These are phyloP conservation scores for Microsporum audouinii DNA, from an alignment of 2,329 filamentous ascomycete species.

Conservation along the genomic window DNA sequence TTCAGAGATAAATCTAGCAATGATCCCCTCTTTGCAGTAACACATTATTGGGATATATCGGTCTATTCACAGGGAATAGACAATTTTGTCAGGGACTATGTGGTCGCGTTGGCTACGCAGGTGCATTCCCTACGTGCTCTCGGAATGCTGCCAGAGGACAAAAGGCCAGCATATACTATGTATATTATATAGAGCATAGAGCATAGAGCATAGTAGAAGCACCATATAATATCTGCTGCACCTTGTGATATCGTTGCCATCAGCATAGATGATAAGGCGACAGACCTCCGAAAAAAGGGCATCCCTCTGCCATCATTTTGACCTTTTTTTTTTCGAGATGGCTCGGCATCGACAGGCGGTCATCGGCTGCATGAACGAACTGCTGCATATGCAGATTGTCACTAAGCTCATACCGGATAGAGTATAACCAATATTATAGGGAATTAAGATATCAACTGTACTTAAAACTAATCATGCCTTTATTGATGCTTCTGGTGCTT, in stretches of 20 bases:
- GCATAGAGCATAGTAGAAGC: too few species aligned
- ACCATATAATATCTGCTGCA: too few species aligned
- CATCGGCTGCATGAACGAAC: neutral
- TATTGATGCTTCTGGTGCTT: neutral
- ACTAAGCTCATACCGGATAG: neutral
- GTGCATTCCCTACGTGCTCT: neutral
- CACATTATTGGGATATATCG: neutral
- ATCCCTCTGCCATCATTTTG: neutral
- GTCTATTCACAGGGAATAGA: neutral
- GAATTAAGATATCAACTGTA: neutral
- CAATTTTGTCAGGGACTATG: neutral
- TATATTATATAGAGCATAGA: too few species aligned
- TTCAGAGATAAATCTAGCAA: neutral
- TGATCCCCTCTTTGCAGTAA: neutral
- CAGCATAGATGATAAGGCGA: neutral
- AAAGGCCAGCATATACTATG: neutral
- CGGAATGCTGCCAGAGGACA: neutral
- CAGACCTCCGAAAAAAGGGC: neutral
- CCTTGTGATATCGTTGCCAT: too few species aligned
- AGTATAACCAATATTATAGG: neutral
- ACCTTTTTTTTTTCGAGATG: neutral
- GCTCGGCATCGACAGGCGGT: neutral
- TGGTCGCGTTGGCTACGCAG: neutral
- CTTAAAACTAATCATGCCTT: neutral
- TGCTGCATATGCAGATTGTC: neutral